Evolutionary conservation across 345 rosid species (phyloP).

Genomic region (Camelina neglecta): DNA sequence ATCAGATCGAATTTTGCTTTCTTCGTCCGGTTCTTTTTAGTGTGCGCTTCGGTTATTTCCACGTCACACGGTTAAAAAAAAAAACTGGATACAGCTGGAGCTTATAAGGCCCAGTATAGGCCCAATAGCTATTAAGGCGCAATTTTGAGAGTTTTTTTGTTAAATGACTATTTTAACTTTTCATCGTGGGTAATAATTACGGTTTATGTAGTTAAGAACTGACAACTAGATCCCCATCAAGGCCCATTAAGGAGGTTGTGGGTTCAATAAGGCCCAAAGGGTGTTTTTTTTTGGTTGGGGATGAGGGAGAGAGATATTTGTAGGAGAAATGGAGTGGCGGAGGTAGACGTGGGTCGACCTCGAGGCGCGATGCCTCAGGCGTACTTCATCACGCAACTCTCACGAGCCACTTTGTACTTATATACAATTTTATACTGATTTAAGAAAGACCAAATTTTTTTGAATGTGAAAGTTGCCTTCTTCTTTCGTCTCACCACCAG

Average conservation of each 20-base stretch:
- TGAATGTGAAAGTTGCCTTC: constrained; percentile 28
- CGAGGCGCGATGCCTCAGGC: constrained; percentile 55
- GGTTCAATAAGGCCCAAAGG: constrained; percentile 24
- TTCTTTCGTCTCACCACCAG: constrained; percentile 27
- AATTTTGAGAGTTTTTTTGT: too few relatives aligned
- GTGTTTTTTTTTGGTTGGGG: neutral
- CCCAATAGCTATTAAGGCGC: neutral
- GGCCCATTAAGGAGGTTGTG: neutral
- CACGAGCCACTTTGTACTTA: constrained; percentile 55
- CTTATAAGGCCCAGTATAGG: neutral
- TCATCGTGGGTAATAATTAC: neutral
- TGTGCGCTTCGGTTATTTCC: constrained; percentile 11
- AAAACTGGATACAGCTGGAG: neutral
- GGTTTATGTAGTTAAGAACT: neutral
- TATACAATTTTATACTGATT: constrained; percentile 19
- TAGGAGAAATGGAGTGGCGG: constrained; percentile 13
- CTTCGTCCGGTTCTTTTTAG: neutral
- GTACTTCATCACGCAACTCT: constrained; percentile 67
- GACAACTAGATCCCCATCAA: too few relatives aligned
- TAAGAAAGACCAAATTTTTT: neutral
- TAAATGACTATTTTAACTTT: neutral
- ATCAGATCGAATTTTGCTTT: constrained; percentile 13
- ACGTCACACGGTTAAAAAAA: neutral
- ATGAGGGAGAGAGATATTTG: constrained; percentile 47
- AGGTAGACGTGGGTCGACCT: constrained; percentile 62